These are phyloP conservation scores for Baeospora myosura DNA, from an alignment of 1,284 basidiomycete species.

Conservation along the genomic window DNA sequence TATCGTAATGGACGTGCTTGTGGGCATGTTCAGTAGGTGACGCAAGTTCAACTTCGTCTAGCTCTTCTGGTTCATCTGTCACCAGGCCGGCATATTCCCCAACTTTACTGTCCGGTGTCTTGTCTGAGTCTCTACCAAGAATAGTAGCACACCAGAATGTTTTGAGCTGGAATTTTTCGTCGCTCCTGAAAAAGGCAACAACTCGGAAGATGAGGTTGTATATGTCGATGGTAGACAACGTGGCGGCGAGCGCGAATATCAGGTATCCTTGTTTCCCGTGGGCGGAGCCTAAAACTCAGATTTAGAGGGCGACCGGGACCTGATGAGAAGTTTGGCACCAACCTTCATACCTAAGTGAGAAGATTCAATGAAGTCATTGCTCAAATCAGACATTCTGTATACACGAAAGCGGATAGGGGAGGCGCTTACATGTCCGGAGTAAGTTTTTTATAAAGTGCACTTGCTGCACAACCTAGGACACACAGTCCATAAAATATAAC, in stretches of 20 bases:
- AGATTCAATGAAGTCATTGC: slow-evolving; percentile 8
- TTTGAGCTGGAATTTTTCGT: slow-evolving; percentile 37
- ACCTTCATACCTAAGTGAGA: slow-evolving; percentile 56
- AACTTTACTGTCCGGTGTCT: slow-evolving; percentile 14
- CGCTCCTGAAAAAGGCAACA: slow-evolving; percentile 36
- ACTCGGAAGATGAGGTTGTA: slow-evolving; percentile 41
- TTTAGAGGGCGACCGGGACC: neutral
- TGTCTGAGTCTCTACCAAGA: slow-evolving; percentile 33
- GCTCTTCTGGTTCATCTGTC: slow-evolving; percentile 49
- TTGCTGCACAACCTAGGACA: slow-evolving; percentile 55
- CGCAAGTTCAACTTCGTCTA: too few species aligned
- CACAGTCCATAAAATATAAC: slow-evolving; percentile 50
- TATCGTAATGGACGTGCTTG: slow-evolving; percentile 11
- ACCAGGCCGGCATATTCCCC: slow-evolving; percentile 51
- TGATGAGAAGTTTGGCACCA: slow-evolving; percentile 17
- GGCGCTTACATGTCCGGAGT: slow-evolving; percentile 70
- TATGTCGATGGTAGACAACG: slow-evolving; percentile 53
- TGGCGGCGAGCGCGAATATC: slow-evolving; percentile 47
- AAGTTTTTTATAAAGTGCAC: slow-evolving; percentile 61
- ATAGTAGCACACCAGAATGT: slow-evolving; percentile 51
- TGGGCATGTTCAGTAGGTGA: too few species aligned
- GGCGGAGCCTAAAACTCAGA: slow-evolving; percentile 27
- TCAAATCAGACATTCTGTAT: slow-evolving; percentile 6
- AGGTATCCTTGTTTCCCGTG: slow-evolving; percentile 63
- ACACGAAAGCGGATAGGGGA: slow-evolving; percentile 4